These are phyloP conservation scores for Candida nonsorbophila DNA, from an alignment of 805 yeast genomes.

Conservation along the genomic window DNA sequence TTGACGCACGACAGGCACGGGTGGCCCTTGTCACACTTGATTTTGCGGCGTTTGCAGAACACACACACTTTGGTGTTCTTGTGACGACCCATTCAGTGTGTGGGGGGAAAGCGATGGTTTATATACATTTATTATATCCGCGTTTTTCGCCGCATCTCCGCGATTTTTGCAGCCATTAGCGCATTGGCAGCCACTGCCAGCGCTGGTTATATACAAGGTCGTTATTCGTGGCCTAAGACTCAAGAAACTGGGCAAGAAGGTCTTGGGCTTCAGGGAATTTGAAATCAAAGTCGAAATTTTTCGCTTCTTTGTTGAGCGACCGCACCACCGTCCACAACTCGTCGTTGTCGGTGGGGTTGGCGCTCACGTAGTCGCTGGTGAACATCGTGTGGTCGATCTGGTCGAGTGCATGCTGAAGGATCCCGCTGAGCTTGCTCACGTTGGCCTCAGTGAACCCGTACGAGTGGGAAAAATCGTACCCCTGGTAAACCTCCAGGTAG, in stretches of 20 bases:
- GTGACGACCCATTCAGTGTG: background rate
- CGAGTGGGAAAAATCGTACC: too few species aligned
- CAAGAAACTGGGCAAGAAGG: slow-evolving; percentile 1
- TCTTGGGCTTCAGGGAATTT: slow-evolving; percentile 1
- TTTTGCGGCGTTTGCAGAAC: slow-evolving; percentile 26
- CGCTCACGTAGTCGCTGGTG: background rate
- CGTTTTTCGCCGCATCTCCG: background rate
- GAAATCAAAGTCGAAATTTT: slow-evolving; percentile 3
- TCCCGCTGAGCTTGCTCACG: too few species aligned
- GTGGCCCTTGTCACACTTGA: slow-evolving; percentile 25
- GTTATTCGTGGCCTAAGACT: background rate
- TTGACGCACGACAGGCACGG: slow-evolving; percentile 27
- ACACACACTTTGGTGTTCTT: slow-evolving; percentile 19
- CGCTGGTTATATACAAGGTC: background rate
- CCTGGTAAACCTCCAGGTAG: too few species aligned
- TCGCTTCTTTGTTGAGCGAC: slow-evolving; percentile 1
- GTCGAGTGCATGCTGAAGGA: too few species aligned
- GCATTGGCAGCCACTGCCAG: background rate
- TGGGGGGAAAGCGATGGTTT: background rate
- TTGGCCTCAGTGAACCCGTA: too few species aligned
- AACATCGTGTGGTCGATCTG: slow-evolving; percentile 2
- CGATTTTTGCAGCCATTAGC: background rate
- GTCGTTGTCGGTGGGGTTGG: background rate
- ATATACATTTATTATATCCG: background rate
- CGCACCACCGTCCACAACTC: background rate